Percentiles rank a stretch among this genome's conserved stretches.
Evolutionary conservation across 2,329 filamentous ascomycete species (phyloP).

Genomic region (Monosporascus sp.): DNA sequence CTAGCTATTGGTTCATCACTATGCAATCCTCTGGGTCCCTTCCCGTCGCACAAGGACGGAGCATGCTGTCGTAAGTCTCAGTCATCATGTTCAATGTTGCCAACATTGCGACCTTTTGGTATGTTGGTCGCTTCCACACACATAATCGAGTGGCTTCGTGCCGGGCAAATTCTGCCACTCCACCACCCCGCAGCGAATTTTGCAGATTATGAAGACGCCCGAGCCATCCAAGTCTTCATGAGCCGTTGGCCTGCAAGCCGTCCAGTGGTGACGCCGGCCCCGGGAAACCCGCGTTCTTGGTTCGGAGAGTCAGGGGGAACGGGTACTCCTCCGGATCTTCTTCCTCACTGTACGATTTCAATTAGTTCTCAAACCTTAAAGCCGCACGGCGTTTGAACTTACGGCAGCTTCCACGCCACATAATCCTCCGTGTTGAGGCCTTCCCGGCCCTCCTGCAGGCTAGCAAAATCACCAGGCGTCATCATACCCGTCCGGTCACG

Average conservation of each 20-base stretch:
- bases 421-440: constrained; percentile 95
- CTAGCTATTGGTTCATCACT: too few species aligned
- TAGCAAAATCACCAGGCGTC: constrained; percentile 97
- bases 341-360: constrained; percentile 61
- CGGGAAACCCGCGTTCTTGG: constrained; percentile 37
- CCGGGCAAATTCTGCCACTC: too few species aligned
- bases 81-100: too few species aligned
- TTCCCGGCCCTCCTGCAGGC: constrained; percentile 88
- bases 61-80: too few species aligned
- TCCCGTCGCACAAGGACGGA: too few species aligned
- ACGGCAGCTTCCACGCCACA: constrained; percentile 96
- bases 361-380: constrained; percentile 22
- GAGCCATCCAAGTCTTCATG: too few species aligned
- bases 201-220: too few species aligned
- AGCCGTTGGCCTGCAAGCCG: constrained; percentile 33
- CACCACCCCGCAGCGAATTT: too few species aligned
- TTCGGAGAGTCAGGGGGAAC: constrained; percentile 53
- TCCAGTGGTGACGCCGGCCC: constrained; percentile 37
- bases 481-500: constrained; percentile 93
- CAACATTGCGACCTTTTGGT: too few species aligned
- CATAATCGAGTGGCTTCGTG: too few species aligned
- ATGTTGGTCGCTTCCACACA: too few species aligned
- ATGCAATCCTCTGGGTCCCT: too few species aligned
- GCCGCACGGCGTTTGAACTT: constrained; percentile 44
- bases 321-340: constrained; percentile 77